A percentile compares a stretch with the other conserved stretches of the same genome.
Evolutionary conservation across 768 basidiomycete species (phyloP).

Genomic region (Pisolithus sp.): DNA sequence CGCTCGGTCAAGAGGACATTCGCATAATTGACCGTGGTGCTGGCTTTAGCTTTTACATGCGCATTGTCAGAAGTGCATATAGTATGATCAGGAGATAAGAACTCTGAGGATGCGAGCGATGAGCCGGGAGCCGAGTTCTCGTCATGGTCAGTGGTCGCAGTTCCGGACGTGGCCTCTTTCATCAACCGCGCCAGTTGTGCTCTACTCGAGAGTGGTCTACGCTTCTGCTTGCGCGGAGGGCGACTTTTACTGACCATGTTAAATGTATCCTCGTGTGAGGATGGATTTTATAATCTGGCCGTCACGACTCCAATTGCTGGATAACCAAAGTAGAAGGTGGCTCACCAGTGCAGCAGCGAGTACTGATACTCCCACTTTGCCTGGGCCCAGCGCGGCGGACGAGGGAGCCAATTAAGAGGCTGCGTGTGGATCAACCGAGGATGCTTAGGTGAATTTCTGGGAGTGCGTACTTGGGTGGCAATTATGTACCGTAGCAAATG

Average conservation of each 20-base stretch:
- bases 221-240: constrained; percentile 17
- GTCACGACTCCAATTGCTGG: too few species aligned
- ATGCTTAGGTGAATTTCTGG: too few species aligned
- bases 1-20: constrained; percentile 23
- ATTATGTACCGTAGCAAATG: too few species aligned
- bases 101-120: background rate
- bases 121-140: background rate
- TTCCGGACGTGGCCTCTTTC: constrained; percentile 8
- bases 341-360: too few species aligned
- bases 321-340: too few species aligned
- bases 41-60: background rate
- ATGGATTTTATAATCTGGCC: background rate
- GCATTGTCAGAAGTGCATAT: background rate
- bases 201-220: constrained; percentile 17
- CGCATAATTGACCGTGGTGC: constrained; percentile 14
- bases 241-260: background rate
- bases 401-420: too few species aligned
- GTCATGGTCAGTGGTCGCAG: background rate
- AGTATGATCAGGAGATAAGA: background rate
- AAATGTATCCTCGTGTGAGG: background rate
- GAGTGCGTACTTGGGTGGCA: too few species aligned
- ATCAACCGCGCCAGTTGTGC: constrained; percentile 19
- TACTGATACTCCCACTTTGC: too few species aligned
- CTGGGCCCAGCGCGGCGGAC: too few species aligned
- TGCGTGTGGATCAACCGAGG: too few species aligned